Conservation (phyloP, 2,329 filamentous ascomycete species). For the Colletotrichum tofieldiae region DNA sequence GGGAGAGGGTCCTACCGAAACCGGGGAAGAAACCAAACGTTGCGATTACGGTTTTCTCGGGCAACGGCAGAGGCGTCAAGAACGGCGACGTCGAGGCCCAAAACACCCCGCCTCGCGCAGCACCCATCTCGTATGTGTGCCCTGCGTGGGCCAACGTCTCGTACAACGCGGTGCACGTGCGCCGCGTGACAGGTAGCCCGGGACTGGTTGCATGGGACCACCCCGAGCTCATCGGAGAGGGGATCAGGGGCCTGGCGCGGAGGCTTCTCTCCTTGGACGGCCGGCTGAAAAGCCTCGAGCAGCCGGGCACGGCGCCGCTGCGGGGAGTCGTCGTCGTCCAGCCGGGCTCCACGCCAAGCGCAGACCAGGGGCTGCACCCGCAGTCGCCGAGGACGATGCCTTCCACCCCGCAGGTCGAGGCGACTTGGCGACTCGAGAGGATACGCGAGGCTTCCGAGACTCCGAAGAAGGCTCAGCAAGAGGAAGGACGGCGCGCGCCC, state of each 20-base stretch:
- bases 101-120: slow-evolving; percentile 46
- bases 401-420: slow-evolving; percentile 20
- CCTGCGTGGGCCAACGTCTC: slow-evolving; percentile 64
- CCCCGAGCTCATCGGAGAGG: slow-evolving; percentile 61
- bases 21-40: slow-evolving; percentile 55
- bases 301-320: slow-evolving; percentile 50
- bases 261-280: slow-evolving; percentile 56
- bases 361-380: not conserved
- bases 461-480: slow-evolving; percentile 11
- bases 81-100: slow-evolving; percentile 42
- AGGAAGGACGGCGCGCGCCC: not conserved
- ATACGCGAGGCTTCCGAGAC: slow-evolving; percentile 42
- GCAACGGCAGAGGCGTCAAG: slow-evolving; percentile 46
- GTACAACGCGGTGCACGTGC: slow-evolving; percentile 61
- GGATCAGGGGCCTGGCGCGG: slow-evolving; percentile 58
- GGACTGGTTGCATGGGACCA: slow-evolving; percentile 66
- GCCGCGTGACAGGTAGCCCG: slow-evolving; percentile 56
- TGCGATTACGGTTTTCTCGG: slow-evolving; percentile 65
- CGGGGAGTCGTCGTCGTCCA: slow-evolving; percentile 54
- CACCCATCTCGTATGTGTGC: slow-evolving; percentile 57
- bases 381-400: not conserved
- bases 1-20: slow-evolving; percentile 49
- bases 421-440: slow-evolving; percentile 33
- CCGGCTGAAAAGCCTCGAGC: slow-evolving; percentile 52
- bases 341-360: not conserved